Percentiles rank a stretch among this genome's conserved stretches.
Evolutionary conservation across 164 flowering plant species (phyloP).

Genomic region (Vitis amurensis): DNA sequence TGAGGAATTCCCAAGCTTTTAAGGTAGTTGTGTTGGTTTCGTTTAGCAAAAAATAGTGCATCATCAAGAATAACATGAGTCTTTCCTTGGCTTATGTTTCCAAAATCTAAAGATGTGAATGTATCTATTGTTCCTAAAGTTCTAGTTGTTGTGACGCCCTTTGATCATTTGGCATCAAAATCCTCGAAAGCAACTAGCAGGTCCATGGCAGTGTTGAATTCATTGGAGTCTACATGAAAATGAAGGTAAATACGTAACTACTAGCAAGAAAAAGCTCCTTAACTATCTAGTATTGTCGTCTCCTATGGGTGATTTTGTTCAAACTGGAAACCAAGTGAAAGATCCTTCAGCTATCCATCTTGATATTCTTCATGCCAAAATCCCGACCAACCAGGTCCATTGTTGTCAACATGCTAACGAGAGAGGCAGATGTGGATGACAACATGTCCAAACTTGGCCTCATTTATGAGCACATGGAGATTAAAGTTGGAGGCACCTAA

Average conservation of each 20-base stretch:
- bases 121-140: too few relatives aligned
- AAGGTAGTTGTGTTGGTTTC: conserved; percentile 78
- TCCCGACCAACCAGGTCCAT: conserved; percentile 47
- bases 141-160: too few relatives aligned
- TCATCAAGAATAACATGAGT: conserved; percentile 78
- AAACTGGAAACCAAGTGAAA: conserved; percentile 42
- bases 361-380: conserved; percentile 20
- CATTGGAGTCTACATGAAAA: conserved; percentile 80
- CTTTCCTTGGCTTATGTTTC: conserved; percentile 66
- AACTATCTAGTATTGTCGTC: conserved; percentile 76
- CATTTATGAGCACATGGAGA: conserved; percentile 19
- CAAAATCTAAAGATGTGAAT: conserved; percentile 22
- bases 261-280: conserved; percentile 73
- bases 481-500: not conserved
- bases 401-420: conserved; percentile 42
- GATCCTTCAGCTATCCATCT: too few relatives aligned
- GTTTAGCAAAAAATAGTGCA: conserved; percentile 64
- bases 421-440: conserved; percentile 25
- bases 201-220: conserved; percentile 95
- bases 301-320: conserved; percentile 81
- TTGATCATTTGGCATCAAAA: too few relatives aligned
- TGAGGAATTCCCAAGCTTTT: conserved; percentile 64
- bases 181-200: conserved; percentile 21
- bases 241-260: conserved; percentile 81
- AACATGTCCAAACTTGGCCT: conserved; percentile 33